These are phyloP conservation scores for Sonneratia alba DNA, from an alignment of 345 rosid species.

Conservation along the genomic window DNA sequence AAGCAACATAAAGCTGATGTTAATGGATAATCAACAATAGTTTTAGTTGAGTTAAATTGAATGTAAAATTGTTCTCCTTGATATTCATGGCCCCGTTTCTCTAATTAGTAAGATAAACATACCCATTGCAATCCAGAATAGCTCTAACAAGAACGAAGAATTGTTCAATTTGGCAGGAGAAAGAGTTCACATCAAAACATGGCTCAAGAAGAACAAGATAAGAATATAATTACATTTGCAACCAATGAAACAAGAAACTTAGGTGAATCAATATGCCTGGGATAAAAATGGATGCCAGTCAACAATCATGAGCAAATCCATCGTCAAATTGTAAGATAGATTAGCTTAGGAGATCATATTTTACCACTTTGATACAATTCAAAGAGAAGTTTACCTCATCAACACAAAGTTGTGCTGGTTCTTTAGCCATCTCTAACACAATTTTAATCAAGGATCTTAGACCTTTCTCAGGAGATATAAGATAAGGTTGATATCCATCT, in stretches of 20 bases:
- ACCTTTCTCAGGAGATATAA: conserved; percentile 99
- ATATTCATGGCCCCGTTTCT: background rate
- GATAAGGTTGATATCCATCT: conserved; percentile 99
- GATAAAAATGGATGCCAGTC: background rate
- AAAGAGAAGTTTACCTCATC: conserved; percentile 61
- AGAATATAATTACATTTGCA: too few relatives aligned
- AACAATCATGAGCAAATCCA: background rate
- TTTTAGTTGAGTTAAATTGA: background rate
- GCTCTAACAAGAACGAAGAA: background rate
- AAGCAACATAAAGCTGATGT: conserved; percentile 7
- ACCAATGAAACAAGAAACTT: conserved; percentile 1
- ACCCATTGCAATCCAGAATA: background rate
- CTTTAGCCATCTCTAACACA: conserved; percentile 98
- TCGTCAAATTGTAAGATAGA: background rate
- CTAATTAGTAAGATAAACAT: background rate
- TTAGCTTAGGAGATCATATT: background rate
- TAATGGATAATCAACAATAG: background rate
- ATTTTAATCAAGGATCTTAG: conserved; percentile 89
- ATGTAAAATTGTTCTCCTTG: background rate
- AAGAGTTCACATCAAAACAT: background rate
- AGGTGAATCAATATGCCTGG: background rate
- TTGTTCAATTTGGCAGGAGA: background rate
- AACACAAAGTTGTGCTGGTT: conserved; percentile 86
- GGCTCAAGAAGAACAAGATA: background rate
- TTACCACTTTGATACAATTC: background rate